Base-by-base conservation (phyloP, 306 rosid genomes). In the Potentilla sterilis region DNA sequence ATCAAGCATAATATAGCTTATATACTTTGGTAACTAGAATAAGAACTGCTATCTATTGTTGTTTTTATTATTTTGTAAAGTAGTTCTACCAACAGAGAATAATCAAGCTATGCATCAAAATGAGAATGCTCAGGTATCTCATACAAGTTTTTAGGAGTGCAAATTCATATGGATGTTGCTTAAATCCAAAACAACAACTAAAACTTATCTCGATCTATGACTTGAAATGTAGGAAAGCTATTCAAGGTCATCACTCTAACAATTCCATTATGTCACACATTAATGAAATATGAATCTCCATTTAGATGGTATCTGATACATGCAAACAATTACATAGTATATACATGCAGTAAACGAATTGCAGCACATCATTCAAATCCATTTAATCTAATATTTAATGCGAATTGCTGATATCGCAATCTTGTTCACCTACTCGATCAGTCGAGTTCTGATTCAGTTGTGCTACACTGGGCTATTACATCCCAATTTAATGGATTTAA, bases 1-100 rank as follows among this genome's bases (percentile, higher is more conserved):
- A 75, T 77, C 68, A 8, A 73, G 76, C 42, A 62, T 35, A 22
- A 38, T 22, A 58, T 3, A 59, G 12, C n/a, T 61, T 55, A 6
- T 13, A 15, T 46, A 57, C 3, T 58, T 42, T 73, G 2, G 28
- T 24, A 42, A 41, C 49, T 6, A 64, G 51, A 51, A 51, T 41
- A 19, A 75, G 52, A 66, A 51, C 12, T 15, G 22, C 5, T 9
- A 35, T 58, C 64, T 3, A 22, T n/a, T 57, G 3, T 52, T 19
- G 2, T 6, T 48, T 48, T 13, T 14, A 0, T 52, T 47, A 18
- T 52, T 2, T 52, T 6, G 2, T 52, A 52, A 7, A 52, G 58
- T 7, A 52, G 1, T 52, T 52, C n/a, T 54, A 7, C 48, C 0
- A 2, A 75, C 22, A 48, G 15, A 0, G 3, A 38, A 21, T 11